Evolutionary conservation across 2,329 filamentous ascomycete species (phyloP).

Genomic region (Fusarium transvaalense): DNA sequence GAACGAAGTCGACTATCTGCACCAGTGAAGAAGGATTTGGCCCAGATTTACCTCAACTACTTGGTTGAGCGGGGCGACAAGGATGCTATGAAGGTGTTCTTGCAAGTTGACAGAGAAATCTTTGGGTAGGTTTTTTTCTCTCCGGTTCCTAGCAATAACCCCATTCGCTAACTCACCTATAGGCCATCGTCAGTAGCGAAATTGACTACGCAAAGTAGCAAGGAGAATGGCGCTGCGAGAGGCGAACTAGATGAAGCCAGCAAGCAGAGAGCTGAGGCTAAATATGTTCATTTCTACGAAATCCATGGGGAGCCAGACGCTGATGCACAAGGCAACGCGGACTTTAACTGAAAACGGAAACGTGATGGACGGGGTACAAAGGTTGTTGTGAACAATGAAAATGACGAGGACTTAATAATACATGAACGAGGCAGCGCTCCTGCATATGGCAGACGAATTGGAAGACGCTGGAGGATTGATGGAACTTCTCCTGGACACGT

Average conservation of each 20-base stretch:
- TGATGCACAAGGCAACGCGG: conserved; percentile 62
- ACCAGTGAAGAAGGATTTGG: conserved; percentile 78
- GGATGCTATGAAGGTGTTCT: conserved; percentile 86
- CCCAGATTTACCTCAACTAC: conserved; percentile 83
- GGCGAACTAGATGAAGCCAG: conserved; percentile 65
- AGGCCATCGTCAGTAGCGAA: conserved; percentile 62
- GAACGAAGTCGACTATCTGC: conserved; percentile 77
- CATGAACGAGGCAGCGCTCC: conserved; percentile 31
- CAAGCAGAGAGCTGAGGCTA: conserved; percentile 63
- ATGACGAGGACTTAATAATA: conserved; percentile 36
- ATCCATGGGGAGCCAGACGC: conserved; percentile 61
- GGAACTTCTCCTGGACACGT: conserved; percentile 6
- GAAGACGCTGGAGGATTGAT: conserved; percentile 24
- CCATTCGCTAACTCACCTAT: conserved; percentile 16
- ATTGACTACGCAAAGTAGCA: conserved; percentile 56
- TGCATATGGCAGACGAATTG: conserved; percentile 28
- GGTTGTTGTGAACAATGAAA: conserved; percentile 21
- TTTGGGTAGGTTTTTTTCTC: conserved; percentile 87
- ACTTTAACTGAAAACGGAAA: conserved; percentile 59
- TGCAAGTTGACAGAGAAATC: conserved; percentile 85
- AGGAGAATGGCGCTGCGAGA: conserved; percentile 60
- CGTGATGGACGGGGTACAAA: neutral
- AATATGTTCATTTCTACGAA: conserved; percentile 66
- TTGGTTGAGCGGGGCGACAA: conserved; percentile 85
- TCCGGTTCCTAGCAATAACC: no score